Evolutionary conservation across 345 rosid genomes (phyloP), one percentile per base, ranked within the genome.

Genomic region (Syzygium grande): DNA sequence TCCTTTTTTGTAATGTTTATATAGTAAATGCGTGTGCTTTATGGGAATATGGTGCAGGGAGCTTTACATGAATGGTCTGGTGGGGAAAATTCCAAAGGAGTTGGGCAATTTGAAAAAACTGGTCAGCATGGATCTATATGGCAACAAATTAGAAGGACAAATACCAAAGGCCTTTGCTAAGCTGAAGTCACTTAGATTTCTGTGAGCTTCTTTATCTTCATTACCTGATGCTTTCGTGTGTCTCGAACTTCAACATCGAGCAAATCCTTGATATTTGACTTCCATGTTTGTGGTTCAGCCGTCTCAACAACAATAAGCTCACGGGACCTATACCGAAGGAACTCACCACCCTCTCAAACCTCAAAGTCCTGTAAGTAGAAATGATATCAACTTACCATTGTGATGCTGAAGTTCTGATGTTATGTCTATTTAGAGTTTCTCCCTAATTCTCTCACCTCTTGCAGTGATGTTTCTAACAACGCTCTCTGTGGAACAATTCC

Each of bases 401-500:
- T 68, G 80, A 17, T 68, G 46, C 7, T 19, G 46, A 34, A 68
- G 46, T 34, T 34, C 4, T 2, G 3, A 41, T 84, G 77, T n/a
- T 49, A 43, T 59, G n/a, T 73, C 53, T 55, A 34, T 87, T 19
- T 38, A 59, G 23, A 68, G 80, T 34, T 68, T 68, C 80, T 78
- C 65, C 80, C 41, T 53, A 46, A 53, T 10, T 10, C 80, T 87
- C 52, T 87, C 15, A 1, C 38, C 13, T 51, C 52, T 21, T 38
- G 25, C 95, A 95, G 97, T 55, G 97, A 95, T 83, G 94, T 94
- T 59, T 95, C 94, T n/a, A 91, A 92, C 88, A 95, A 95, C 84
- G 91, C 91, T 89, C 94, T 95, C 11, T 95, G 96, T 49, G 97
- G 96, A 88, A 95, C 97, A 51, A 92, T 94, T 87, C 97, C 97